Percentiles rank a stretch among this genome's conserved stretches.
phyloP scores from a whole-genome alignment of 139 green algal genomes.

The Picocystis salinarum region DNA sequence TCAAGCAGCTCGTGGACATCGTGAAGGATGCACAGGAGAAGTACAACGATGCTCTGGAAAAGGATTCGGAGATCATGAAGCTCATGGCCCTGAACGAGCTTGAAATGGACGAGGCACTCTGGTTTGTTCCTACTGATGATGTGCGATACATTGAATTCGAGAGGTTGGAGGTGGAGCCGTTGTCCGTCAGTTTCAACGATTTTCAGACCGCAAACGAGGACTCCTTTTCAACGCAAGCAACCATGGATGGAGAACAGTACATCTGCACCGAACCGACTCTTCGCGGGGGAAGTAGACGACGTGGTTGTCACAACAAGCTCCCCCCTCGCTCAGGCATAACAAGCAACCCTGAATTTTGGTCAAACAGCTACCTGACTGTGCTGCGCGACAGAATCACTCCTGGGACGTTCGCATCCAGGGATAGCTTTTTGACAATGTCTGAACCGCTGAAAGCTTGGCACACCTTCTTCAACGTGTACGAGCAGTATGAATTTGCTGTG shows the following conservation, averaged over 20 bases:
- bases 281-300: too few species aligned
- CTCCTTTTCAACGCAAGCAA: too few species aligned
- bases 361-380: conserved; percentile 15
- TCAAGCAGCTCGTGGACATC: neutral
- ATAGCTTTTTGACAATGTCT: neutral
- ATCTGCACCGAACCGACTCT: too few species aligned
- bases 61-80: neutral
- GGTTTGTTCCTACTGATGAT: conserved; percentile 12
- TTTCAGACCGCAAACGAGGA: too few species aligned
- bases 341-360: conserved; percentile 17
- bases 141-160: conserved; percentile 16
- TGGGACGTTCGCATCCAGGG: conserved; percentile 24
- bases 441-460: neutral
- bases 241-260: too few species aligned
- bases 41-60: neutral
- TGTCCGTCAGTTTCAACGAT: conserved; percentile 15
- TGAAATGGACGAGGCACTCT: conserved; percentile 10
- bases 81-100: neutral
- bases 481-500: conserved; percentile 43
- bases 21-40: neutral
- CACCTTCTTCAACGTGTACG: conserved; percentile 20
- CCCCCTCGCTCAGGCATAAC: too few species aligned
- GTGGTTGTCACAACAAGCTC: too few species aligned
- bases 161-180: conserved; percentile 14
- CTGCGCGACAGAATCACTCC: conserved; percentile 7